These are phyloP conservation scores for Stachybotrys echinatus DNA, from an alignment of 2,329 filamentous ascomycete genomes.

Conservation along the genomic window DNA sequence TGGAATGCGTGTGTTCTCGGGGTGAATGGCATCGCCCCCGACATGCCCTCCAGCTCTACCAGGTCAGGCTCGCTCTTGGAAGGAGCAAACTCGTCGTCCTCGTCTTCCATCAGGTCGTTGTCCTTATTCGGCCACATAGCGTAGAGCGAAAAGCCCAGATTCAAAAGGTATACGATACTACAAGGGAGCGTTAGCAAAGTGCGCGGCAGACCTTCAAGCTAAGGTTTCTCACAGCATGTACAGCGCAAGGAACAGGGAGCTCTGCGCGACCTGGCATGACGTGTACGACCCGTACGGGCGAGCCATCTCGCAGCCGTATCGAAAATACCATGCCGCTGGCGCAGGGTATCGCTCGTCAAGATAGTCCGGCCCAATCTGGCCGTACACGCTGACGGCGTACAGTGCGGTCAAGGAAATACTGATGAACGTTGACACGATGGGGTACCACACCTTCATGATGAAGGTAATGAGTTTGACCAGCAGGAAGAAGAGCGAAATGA, in stretches of 20 bases:
- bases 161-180: conserved; percentile 56
- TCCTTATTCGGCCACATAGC: conserved; percentile 51
- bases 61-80: conserved; percentile 35
- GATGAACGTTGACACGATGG: conserved; percentile 55
- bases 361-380: conserved; percentile 69
- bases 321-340: conserved; percentile 68
- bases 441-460: conserved; percentile 67
- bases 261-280: conserved; percentile 65
- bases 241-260: conserved; percentile 57
- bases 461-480: conserved; percentile 64
- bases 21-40: conserved; percentile 46
- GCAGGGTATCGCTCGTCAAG: conserved; percentile 59
- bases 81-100: conserved; percentile 32
- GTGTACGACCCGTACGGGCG: conserved; percentile 44
- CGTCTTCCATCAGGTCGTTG: conserved; percentile 39
- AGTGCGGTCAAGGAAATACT: conserved; percentile 54
- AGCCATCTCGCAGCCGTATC: conserved; percentile 61
- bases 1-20: conserved; percentile 65
- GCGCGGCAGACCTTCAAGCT: no score
- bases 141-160: conserved; percentile 55
- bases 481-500: conserved; percentile 71
- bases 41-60: conserved; percentile 55
- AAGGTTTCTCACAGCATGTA: conserved; percentile 70
- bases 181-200: conserved; percentile 12
- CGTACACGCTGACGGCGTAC: conserved; percentile 61